Base-by-base conservation (phyloP, 805 yeast genomes). In the Nakazawaea ambrosiae region DNA sequence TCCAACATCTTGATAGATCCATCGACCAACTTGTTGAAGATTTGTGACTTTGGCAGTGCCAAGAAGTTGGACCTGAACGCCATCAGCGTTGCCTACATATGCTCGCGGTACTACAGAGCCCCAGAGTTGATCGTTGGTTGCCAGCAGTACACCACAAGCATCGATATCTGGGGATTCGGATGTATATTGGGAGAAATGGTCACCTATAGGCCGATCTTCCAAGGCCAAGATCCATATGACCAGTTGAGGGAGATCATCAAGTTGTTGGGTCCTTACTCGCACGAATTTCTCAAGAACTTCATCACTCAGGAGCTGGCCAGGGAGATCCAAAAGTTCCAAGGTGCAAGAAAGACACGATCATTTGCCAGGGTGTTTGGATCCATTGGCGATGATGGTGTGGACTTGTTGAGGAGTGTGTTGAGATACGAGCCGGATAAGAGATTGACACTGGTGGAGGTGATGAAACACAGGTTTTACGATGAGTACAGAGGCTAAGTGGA, bases 81-180 rank as follows among this genome's bases (percentile, higher is more conserved):
- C 55, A 85, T 92, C n/a, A 81, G 94, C 1, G 96, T 89, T 45
- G 82, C 96, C 36, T 92, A 92, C 56, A 92, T 92, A 41, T 95
- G 97, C 60, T 87, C 96, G 18, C 77, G 98, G 51, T 92, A 88
- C 59, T 89, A 89, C 61, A 74, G 97, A 49, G 95, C 97, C 1
- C 99, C 99, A 1, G 99, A 92, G 59, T 71, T 92, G 43, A 84
- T 92, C 53, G 78, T 92, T 39, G 98, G 98, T 2, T 82, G 88
- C 49, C 76, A 89, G 42, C 72, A 80, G 27, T 92, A 92, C 58
- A 77, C 94, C 4, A 81, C 94, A 3, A 85, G 88, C 53, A 90
- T 92, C 42, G 99, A 92, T 58, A 82, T 89, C 51, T 92, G 99
- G 99, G 96, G 97, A 14, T 66, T 90, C 42, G 99, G 97, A 1